Conservation (phyloP, 129 eudicot species). For the Logfia minima region DNA sequence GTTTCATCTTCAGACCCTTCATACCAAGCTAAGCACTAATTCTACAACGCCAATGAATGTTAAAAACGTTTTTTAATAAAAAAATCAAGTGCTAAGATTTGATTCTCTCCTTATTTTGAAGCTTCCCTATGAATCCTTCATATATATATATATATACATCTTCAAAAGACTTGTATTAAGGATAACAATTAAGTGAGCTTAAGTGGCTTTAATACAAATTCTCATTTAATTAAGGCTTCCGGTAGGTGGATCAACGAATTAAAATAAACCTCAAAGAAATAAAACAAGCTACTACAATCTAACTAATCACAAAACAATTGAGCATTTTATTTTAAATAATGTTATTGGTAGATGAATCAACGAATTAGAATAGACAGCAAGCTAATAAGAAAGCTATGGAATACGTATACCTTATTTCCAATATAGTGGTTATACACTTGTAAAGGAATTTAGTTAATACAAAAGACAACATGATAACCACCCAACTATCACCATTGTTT, state of each 20-base stretch:
- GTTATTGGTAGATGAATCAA: slow-evolving; percentile 3
- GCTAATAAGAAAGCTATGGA: slow-evolving; percentile 16
- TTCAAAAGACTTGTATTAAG: too few relatives aligned
- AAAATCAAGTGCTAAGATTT: too few relatives aligned
- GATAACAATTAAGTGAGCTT: too few relatives aligned
- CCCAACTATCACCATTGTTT: slow-evolving; percentile 1
- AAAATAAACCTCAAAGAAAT: not conserved
- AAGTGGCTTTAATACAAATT: not conserved
- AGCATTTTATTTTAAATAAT: not conserved
- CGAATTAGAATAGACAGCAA: slow-evolving; percentile 9
- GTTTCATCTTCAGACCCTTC: slow-evolving; percentile 53
- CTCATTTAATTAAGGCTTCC: not conserved
- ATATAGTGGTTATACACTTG: not conserved
- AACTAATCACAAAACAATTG: not conserved
- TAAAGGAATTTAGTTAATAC: not conserved
- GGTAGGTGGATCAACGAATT: not conserved
- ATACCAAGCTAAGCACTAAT: slow-evolving; percentile 55
- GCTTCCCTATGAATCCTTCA: too few relatives aligned
- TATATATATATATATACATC: too few relatives aligned
- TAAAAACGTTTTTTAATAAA: too few relatives aligned
- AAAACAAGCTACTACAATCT: not conserved
- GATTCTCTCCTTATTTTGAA: too few relatives aligned
- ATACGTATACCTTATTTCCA: not conserved
- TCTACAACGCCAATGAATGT: slow-evolving; percentile 31
- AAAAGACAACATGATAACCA: slow-evolving; percentile 11